Conservation (phyloP, 1,284 basidiomycete species). For the Xerocomus cyaneibrunnescens region DNA sequence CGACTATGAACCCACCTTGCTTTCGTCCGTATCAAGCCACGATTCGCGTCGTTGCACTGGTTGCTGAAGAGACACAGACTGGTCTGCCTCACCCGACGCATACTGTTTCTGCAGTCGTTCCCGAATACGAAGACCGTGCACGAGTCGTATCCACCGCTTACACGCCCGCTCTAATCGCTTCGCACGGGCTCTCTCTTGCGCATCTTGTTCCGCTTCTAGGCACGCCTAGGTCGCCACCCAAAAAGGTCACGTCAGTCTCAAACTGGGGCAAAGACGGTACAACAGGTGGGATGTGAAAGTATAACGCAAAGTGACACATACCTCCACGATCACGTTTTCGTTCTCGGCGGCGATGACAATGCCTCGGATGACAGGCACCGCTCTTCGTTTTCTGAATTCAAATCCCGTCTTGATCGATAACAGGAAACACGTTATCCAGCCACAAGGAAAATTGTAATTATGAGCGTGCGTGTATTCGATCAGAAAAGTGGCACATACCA, state of each 20-base stretch:
- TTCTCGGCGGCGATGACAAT: constrained; percentile 87
- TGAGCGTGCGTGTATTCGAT: constrained; percentile 11
- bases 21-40: constrained; percentile 24
- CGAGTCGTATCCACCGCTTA: constrained; percentile 86
- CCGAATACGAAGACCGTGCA: constrained; percentile 87
- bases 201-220: constrained; percentile 76
- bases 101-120: constrained; percentile 84
- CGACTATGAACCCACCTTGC: constrained; percentile 21
- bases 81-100: constrained; percentile 40
- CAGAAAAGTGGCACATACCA: constrained; percentile 50
- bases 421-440: constrained; percentile 4
- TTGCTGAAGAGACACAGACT: constrained; percentile 1
- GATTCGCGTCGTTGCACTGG: constrained; percentile 14
- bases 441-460: constrained; percentile 4
- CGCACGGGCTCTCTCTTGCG: constrained; percentile 71
- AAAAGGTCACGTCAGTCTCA: constrained; percentile 13
- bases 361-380: constrained; percentile 83
- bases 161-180: constrained; percentile 82
- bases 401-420: constrained; percentile 71
- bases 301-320: constrained; percentile 37
- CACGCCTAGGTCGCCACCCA: constrained; percentile 60
- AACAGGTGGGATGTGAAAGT: neutral
- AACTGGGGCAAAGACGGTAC: constrained; percentile 1
- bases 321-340: constrained; percentile 76
- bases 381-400: constrained; percentile 91